Evolutionary conservation across 768 basidiomycete genomes (phyloP).

Genomic region (Amanita jacksonii): DNA sequence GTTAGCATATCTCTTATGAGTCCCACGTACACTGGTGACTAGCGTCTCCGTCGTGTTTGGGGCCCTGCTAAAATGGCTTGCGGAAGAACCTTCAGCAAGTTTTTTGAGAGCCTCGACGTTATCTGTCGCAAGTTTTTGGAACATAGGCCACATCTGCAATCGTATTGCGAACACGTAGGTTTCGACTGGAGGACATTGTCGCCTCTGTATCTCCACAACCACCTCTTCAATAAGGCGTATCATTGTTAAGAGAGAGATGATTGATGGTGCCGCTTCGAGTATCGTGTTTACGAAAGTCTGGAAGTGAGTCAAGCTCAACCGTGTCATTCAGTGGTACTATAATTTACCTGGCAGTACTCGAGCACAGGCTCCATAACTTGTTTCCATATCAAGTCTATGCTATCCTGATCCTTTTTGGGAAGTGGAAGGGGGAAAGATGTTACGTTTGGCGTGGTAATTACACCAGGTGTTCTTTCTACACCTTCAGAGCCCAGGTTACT

Average conservation of each 20-base stretch:
- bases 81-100: slow-evolving; percentile 61
- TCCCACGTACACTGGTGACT: slow-evolving; percentile 46
- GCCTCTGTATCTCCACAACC: slow-evolving; percentile 62
- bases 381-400: slow-evolving; percentile 72
- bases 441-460: slow-evolving; percentile 15
- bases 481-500: slow-evolving; percentile 45
- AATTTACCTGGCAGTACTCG: slow-evolving; percentile 68
- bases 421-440: slow-evolving; percentile 16
- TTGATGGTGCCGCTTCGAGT: slow-evolving; percentile 66
- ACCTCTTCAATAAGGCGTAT: slow-evolving; percentile 84
- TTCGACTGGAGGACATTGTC: slow-evolving; percentile 74
- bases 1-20: too few species aligned
- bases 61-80: slow-evolving; percentile 54
- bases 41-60: slow-evolving; percentile 56
- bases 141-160: slow-evolving; percentile 87
- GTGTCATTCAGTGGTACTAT: slow-evolving; percentile 1
- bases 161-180: slow-evolving; percentile 73
- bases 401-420: slow-evolving; percentile 51
- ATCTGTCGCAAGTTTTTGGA: slow-evolving; percentile 81
- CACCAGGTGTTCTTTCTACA: slow-evolving; percentile 27
- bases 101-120: slow-evolving; percentile 78
- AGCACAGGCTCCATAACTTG: slow-evolving; percentile 87
- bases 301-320: slow-evolving; percentile 4
- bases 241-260: slow-evolving; percentile 77
- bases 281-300: slow-evolving; percentile 62